Evolutionary conservation across 345 rosid genomes (phyloP).

Genomic region (Brassica rapa): DNA sequence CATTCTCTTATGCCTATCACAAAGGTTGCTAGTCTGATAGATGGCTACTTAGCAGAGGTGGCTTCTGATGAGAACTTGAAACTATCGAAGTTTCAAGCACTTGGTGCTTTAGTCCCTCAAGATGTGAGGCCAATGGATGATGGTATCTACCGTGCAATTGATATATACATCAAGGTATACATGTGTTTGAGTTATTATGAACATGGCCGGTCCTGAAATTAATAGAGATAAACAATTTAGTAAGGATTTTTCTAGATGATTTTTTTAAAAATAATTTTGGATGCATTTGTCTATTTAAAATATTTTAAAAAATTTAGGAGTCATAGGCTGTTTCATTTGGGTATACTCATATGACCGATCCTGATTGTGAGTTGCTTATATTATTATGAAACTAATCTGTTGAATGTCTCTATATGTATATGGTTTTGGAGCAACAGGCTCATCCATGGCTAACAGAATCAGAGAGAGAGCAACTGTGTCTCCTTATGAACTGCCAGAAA

Average conservation of each 20-base stretch:
- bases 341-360: no score
- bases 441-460: conserved; percentile 87
- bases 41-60: conserved; percentile 83
- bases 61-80: conserved; percentile 91
- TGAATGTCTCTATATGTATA: not conserved
- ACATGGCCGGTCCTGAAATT: no score
- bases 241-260: no score
- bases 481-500: conserved; percentile 85
- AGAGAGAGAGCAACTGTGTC: conserved; percentile 74
- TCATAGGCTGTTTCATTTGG: no score
- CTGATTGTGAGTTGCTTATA: no score
- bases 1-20: conserved; percentile 57
- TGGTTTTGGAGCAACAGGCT: conserved; percentile 50
- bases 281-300: no score
- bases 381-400: no score
- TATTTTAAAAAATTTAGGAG: no score
- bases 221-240: no score
- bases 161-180: conserved; percentile 79
- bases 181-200: no score
- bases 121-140: conserved; percentile 77
- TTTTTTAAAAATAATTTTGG: no score
- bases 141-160: conserved; percentile 87
- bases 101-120: conserved; percentile 69
- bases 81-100: conserved; percentile 64
- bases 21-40: conserved; percentile 76